A percentile compares a stretch with the other conserved stretches of the same genome.
Conservation (phyloP, 2,329 filamentous ascomycete species). For the Fusarium mexicanum region DNA sequence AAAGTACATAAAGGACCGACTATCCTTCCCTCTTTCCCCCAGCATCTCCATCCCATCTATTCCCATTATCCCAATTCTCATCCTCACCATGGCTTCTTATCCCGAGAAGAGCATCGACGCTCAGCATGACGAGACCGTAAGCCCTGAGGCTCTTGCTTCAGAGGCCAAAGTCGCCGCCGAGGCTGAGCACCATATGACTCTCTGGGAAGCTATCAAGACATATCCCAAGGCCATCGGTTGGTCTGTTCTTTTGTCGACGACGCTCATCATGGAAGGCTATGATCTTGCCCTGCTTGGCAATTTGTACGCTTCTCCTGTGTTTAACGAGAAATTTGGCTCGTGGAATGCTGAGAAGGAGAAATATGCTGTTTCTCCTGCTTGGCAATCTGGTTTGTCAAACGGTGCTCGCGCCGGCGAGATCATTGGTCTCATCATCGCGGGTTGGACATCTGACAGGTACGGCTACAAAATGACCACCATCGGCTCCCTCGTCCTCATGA, state of each 20-base stretch:
- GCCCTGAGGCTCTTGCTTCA: slow-evolving; percentile 41
- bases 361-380: slow-evolving; percentile 61
- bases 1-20: slow-evolving; percentile 21
- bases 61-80: too few relatives aligned
- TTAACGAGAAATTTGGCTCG: slow-evolving; percentile 58
- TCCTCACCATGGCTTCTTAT: slow-evolving; percentile 37
- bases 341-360: slow-evolving; percentile 47
- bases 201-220: slow-evolving; percentile 52
- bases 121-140: slow-evolving; percentile 41
- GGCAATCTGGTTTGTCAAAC: slow-evolving; percentile 67
- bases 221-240: slow-evolving; percentile 60
- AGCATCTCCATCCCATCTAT: neutral
- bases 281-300: slow-evolving; percentile 61
- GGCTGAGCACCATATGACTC: slow-evolving; percentile 54
- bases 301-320: slow-evolving; percentile 59
- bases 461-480: slow-evolving; percentile 63
- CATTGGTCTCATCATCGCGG: slow-evolving; percentile 64
- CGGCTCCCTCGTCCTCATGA: slow-evolving; percentile 56
- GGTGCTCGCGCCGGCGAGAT: slow-evolving; percentile 64
- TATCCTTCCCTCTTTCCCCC: neutral
- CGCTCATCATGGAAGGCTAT: slow-evolving; percentile 62
- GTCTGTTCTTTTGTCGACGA: slow-evolving; percentile 57
- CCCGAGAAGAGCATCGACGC: slow-evolving; percentile 35
- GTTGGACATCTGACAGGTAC: slow-evolving; percentile 60
- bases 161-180: slow-evolving; percentile 55